Conservation (phyloP, 73 alveolate genomes). For the Symbiodinium pilosum region DNA sequence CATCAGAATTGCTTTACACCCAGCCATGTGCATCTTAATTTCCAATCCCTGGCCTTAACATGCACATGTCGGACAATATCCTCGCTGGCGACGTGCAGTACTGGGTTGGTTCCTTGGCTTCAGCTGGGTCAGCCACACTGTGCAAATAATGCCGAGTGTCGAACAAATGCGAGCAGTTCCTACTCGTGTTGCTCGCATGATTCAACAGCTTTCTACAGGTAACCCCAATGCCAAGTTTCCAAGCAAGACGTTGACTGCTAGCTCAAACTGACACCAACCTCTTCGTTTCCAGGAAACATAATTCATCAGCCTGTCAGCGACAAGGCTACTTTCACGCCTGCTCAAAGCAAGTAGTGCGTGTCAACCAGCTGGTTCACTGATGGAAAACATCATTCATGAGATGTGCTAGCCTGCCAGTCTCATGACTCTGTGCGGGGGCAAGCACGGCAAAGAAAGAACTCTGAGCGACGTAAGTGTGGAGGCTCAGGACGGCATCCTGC, state of each 20-base stretch:
- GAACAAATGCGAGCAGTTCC: no score
- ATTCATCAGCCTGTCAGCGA: not conserved
- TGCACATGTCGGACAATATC: not conserved
- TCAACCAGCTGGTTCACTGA: no score
- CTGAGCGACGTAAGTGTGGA: slow-evolving; percentile 24
- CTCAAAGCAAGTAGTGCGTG: no score
- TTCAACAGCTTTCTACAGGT: no score
- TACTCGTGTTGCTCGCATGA: no score
- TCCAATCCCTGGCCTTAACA: not conserved
- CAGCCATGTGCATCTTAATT: no score
- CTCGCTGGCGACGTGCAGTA: slow-evolving; percentile 1
- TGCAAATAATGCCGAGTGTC: no score
- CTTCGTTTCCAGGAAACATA: slow-evolving; percentile 1
- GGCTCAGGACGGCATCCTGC: slow-evolving; percentile 23
- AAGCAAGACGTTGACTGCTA: not conserved
- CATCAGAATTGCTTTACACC: no score
- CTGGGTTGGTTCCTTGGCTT: slow-evolving; percentile 37
- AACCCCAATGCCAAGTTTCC: no score
- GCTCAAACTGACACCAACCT: slow-evolving; percentile 12
- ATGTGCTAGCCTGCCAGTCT: not conserved
- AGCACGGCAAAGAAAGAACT: slow-evolving; percentile 2
- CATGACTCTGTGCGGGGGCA: slow-evolving; percentile 24
- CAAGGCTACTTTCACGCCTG: no score
- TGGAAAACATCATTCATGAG: no score
- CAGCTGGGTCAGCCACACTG: no score